Evolutionary conservation across 805 yeast genomes (phyloP).

Genomic region (Zygotorulaspora danielsina): DNA sequence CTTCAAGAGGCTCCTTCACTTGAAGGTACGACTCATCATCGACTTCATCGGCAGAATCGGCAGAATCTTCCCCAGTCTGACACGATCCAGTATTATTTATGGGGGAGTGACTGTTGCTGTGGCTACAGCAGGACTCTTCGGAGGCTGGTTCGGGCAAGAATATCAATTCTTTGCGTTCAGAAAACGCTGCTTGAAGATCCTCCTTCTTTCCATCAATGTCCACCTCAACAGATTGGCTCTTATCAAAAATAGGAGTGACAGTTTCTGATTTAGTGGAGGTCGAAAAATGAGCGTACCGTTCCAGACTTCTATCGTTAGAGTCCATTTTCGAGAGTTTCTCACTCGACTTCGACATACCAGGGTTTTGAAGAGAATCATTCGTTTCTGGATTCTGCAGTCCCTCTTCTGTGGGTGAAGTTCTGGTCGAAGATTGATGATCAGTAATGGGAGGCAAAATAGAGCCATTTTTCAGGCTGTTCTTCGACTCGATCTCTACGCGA

Average conservation of each 20-base stretch:
- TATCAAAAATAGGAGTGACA: not conserved
- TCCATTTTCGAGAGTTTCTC: too few relatives aligned
- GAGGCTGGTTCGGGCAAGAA: conserved; percentile 17
- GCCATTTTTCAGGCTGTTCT: not conserved
- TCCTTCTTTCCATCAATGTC: conserved; percentile 24
- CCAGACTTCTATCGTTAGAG: conserved; percentile 2
- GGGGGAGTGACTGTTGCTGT: not conserved
- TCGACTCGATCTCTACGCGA: not conserved
- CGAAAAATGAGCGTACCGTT: conserved; percentile 6
- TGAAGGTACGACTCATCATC: conserved; percentile 10
- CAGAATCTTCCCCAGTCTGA: conserved; percentile 1
- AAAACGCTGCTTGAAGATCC: conserved; percentile 19
- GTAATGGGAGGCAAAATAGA: not conserved
- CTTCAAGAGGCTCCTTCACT: conserved; percentile 17
- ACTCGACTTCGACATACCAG: too few relatives aligned
- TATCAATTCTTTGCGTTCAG: conserved; percentile 19
- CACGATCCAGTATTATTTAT: not conserved
- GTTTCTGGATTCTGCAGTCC: too few relatives aligned
- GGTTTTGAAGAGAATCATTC: too few relatives aligned
- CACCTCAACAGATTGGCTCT: conserved; percentile 16
- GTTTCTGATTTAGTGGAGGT: not conserved
- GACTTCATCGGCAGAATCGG: conserved; percentile 6
- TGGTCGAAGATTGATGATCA: not conserved
- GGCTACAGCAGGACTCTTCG: not conserved
- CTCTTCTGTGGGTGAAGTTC: too few relatives aligned